Evolutionary conservation across 257 asterid species (phyloP).

Genomic region (Nicotiana sylvestris): DNA sequence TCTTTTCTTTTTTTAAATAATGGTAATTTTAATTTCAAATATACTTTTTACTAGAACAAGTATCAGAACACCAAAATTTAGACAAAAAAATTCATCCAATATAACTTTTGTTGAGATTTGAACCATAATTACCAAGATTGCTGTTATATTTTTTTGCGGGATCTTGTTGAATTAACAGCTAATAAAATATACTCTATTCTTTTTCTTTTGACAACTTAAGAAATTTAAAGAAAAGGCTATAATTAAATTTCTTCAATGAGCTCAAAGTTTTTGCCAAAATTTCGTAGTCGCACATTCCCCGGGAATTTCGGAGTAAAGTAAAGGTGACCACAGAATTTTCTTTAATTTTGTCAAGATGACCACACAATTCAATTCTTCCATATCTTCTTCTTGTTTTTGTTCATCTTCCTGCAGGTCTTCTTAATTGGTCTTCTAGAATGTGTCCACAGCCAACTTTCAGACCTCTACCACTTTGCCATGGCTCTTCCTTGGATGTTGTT

Average conservation of each 20-base stretch:
- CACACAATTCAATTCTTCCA: neutral
- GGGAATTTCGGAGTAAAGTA: neutral
- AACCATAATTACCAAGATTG: neutral
- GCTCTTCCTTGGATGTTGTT: neutral
- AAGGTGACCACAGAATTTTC: neutral
- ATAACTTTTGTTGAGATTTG: neutral
- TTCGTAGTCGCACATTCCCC: neutral
- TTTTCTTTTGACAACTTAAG: neutral
- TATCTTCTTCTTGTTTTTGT: neutral
- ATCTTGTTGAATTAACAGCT: too few species aligned
- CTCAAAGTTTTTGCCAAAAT: neutral
- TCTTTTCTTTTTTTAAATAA: neutral
- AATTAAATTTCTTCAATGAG: neutral
- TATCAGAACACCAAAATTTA: neutral
- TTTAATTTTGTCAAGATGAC: neutral
- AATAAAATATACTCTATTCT: too few species aligned
- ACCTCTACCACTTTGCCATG: neutral
- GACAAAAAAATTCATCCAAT: neutral
- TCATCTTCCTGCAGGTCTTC: neutral
- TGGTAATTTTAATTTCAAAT: too few species aligned
- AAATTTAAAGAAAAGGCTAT: neutral
- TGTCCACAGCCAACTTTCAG: neutral
- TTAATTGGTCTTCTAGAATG: neutral
- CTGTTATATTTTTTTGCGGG: too few species aligned
- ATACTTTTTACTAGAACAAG: neutral